These are phyloP conservation scores for Celoporthe dispersa DNA, from an alignment of 2,329 filamentous ascomycete species.

Conservation along the genomic window DNA sequence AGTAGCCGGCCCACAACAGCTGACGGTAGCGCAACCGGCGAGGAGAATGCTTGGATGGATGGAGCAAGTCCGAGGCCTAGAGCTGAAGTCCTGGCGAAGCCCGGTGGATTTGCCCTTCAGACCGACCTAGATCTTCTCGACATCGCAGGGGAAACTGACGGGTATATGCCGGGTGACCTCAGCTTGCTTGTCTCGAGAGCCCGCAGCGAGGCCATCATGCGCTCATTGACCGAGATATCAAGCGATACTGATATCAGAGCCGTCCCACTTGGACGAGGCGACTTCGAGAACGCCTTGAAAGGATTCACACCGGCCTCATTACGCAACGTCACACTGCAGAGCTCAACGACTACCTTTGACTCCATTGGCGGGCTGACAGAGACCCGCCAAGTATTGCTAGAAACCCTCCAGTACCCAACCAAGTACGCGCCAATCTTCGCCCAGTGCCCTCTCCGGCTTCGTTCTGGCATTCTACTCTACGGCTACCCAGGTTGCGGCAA, in stretches of 20 bases:
- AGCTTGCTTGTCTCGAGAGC: constrained; percentile 84
- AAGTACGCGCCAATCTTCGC: constrained; percentile 98
- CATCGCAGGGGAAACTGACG: constrained; percentile 90
- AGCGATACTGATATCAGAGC: constrained; percentile 52
- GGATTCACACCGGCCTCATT: constrained; percentile 95
- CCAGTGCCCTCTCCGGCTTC: constrained; percentile 90
- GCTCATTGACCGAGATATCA: constrained; percentile 65
- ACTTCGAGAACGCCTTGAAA: constrained; percentile 84
- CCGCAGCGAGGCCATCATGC: constrained; percentile 89
- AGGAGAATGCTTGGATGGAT: constrained; percentile 74
- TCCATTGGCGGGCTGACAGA: constrained; percentile 87
- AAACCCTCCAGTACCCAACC: constrained; percentile 95
- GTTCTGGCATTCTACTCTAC: constrained; percentile 90
- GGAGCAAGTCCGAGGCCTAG: constrained; percentile 63
- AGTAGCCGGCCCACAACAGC: constrained; percentile 62
- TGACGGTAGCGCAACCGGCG: constrained; percentile 54
- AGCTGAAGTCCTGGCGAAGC: constrained; percentile 39
- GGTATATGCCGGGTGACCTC: constrained; percentile 96
- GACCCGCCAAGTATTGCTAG: constrained; percentile 88
- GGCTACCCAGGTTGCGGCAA: constrained; percentile 97
- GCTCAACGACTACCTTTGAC: constrained; percentile 88
- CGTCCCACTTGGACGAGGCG: constrained; percentile 69
- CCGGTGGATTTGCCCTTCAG: constrained; percentile 73
- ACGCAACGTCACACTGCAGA: constrained; percentile 91
- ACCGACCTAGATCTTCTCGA: constrained; percentile 86